Evolutionary conservation across 768 basidiomycete species (phyloP), one percentile per base, ranked within the genome.

Genomic region (Myochromella boudieri): DNA sequence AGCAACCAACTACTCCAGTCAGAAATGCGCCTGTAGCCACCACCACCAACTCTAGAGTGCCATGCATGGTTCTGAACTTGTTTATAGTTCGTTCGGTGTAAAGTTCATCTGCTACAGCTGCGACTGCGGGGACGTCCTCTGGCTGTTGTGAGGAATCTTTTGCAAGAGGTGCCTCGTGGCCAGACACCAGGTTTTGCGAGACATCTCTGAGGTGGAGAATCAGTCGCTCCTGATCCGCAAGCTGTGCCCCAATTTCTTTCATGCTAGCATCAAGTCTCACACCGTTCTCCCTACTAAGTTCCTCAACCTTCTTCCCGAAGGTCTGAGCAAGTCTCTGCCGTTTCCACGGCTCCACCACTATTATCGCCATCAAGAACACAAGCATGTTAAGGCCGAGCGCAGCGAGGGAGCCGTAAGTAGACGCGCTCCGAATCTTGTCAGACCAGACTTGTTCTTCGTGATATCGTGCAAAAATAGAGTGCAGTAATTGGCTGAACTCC

Each of bases 371-470:
- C 46, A 98, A 66, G 64, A 99, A 99, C 38, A 99, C 87, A 43
- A 89, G 51, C 68, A 98, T 66, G 67, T 99, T 99, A 51, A 95
- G 79, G 10, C 82, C 85, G 18, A 97, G 76, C 44, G 83, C 95
- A 4, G 84, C 85, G 48, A 97, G 71, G 31, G 86, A 87, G 3
- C 93, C 95, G 63, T 97, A 97, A 4, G 97, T 97, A 52, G 91
- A 93, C 21, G 88, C 87, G 56, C 90, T 92, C 27, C 97, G 83
- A 49, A 99, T 97, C 69, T 99, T 99, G 74, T 99, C 95, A 43
- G 91, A 93, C 97, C 97, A 99, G 2, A 97, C 83, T 64, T 99
- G 97, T 63, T 99, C 97, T 68, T 97, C 95, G 69, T 98, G 95
- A 65, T 98, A 98, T 29, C 95, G 79, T 39, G 81, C 84, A 48